Evolutionary conservation across 257 asterid genomes (phyloP), one percentile per base, ranked within the genome.

Genomic region (Datura wrightii): DNA sequence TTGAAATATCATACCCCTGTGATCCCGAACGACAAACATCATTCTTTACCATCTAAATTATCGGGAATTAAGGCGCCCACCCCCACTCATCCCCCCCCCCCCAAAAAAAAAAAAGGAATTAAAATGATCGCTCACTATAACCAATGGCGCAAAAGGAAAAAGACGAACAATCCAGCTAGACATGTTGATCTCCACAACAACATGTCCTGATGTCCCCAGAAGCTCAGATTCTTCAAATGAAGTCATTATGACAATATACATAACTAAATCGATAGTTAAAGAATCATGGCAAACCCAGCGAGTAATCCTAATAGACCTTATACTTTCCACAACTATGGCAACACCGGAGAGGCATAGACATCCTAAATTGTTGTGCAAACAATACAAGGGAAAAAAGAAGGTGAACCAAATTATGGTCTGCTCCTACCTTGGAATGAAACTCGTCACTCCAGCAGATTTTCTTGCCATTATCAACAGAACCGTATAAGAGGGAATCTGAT

Each of bases 391-490:
- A 24, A 72, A 84, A 50, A 39, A 74, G 80, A 50, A 46, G 42
- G 59, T 48, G 80, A 50, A 7, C 24, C 60, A 76, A 50, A 50
- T 50, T 14, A 52, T 4, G 2, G 82, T 50, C 31, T 31, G 18
- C 48, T 79, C 84, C 5, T 89, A 95, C 99, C 99, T 95, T 95
- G 53, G 98, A 85, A 90, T 95, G 98, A 80, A 95, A 95, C 85
- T 92, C 97, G 78, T 94, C 97, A 74, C 88, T 92, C 99, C 99
- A 93, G 92, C 95, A 91, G 85, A 95, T 92, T 92, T 93, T 95
- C 95, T 94, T 93, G 89, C 99, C 99, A 76, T 93, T 95, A 89
- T 95, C 99, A 88, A 95, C 98, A 84, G 99, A 95, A 79, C 99
- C 99, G 83, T 95, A 95, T 79, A 94, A 84, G 87, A 95, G 98